Evolutionary conservation across 208 protist species (phyloP).

Genomic region (Novymonas esmeraldas): DNA sequence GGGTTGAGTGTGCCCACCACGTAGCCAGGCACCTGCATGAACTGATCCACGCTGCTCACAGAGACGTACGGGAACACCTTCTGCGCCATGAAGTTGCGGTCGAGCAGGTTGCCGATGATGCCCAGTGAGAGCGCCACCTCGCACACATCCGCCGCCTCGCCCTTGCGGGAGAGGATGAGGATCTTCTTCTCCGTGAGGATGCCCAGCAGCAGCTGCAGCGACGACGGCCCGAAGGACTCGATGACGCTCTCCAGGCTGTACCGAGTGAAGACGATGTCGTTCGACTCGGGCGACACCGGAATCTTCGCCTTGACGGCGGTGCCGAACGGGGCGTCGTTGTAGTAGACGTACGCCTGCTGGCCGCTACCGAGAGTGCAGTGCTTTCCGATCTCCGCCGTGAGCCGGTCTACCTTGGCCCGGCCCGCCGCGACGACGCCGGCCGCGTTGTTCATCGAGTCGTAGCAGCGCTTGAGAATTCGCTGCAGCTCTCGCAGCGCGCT

Average conservation of each 20-base stretch:
- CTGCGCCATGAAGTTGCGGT: slow-evolving; percentile 61
- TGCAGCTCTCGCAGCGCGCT: slow-evolving; percentile 52
- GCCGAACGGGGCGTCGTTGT: slow-evolving; percentile 51
- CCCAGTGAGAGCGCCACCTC: slow-evolving; percentile 72
- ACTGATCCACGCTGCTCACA: slow-evolving; percentile 62
- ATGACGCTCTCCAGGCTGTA: slow-evolving; percentile 74
- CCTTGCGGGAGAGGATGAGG: slow-evolving; percentile 70
- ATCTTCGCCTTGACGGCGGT: slow-evolving; percentile 48
- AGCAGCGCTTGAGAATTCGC: slow-evolving; percentile 58
- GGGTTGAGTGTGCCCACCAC: slow-evolving; percentile 83
- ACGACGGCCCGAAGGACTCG: slow-evolving; percentile 52
- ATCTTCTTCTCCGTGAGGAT: slow-evolving; percentile 73
- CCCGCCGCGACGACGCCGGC: slow-evolving; percentile 21
- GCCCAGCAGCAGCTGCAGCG: slow-evolving; percentile 62
- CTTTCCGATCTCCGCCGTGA: slow-evolving; percentile 41
- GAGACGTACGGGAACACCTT: slow-evolving; percentile 85
- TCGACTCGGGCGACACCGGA: slow-evolving; percentile 47
- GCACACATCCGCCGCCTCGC: slow-evolving; percentile 69
- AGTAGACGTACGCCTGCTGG: slow-evolving; percentile 43
- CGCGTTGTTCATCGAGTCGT: slow-evolving; percentile 54
- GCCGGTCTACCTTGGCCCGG: slow-evolving; percentile 28
- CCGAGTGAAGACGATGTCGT: slow-evolving; percentile 51
- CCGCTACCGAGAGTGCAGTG: slow-evolving; percentile 40
- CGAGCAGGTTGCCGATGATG: slow-evolving; percentile 61
- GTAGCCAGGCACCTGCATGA: slow-evolving; percentile 72